A percentile compares a stretch with the other conserved stretches of the same genome.
These are phyloP conservation scores for Naganishia randhawae DNA, from an alignment of 768 basidiomycete genomes.

Conservation along the genomic window DNA sequence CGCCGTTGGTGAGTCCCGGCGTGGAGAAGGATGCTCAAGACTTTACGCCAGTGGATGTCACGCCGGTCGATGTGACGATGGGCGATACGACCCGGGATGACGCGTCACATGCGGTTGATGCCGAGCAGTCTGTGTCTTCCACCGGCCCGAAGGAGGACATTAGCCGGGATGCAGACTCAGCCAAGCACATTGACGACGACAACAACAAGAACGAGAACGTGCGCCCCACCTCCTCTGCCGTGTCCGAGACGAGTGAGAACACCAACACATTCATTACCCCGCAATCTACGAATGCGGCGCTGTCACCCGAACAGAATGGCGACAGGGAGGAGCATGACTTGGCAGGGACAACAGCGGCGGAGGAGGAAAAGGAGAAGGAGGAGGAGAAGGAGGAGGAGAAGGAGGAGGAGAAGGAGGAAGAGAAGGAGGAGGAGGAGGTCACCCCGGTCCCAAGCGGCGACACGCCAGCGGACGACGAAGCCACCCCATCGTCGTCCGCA, in stretches of 20 bases:
- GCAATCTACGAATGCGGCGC: slow-evolving; percentile 30
- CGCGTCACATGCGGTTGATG: too few relatives aligned
- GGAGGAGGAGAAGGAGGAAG: too few relatives aligned
- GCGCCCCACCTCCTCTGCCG: slow-evolving; percentile 12
- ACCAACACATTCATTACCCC: slow-evolving; percentile 38
- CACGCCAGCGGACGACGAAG: neutral
- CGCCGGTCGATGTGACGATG: neutral
- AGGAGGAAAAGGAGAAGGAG: too few relatives aligned
- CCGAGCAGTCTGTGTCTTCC: neutral
- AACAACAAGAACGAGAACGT: neutral
- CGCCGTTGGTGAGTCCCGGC: neutral
- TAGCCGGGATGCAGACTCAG: neutral
- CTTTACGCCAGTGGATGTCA: neutral
- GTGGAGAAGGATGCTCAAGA: neutral
- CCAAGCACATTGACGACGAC: neutral
- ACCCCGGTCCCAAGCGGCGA: neutral
- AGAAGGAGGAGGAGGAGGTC: too few relatives aligned
- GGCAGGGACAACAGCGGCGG: too few relatives aligned
- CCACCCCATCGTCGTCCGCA: neutral
- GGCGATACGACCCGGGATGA: too few relatives aligned
- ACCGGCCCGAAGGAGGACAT: neutral
- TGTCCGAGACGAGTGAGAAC: slow-evolving; percentile 28
- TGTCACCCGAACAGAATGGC: slow-evolving; percentile 20
- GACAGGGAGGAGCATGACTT: too few relatives aligned
- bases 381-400: too few relatives aligned